These are phyloP conservation scores for Leptoxyphium fumago DNA, from an alignment of 2,329 filamentous ascomycete genomes.

Conservation along the genomic window DNA sequence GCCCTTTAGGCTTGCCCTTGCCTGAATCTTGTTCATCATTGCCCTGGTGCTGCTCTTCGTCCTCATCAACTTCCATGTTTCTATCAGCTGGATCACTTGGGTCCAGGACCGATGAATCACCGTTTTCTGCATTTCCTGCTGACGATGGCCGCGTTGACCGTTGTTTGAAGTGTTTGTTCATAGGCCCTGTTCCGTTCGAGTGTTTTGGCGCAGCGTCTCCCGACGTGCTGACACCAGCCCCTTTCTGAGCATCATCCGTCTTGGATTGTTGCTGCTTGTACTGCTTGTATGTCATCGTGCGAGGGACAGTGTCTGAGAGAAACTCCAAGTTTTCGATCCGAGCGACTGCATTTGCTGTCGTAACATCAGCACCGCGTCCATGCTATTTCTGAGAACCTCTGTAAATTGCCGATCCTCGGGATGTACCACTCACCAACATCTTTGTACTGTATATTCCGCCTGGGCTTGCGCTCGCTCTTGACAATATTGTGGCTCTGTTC, in stretches of 20 bases:
- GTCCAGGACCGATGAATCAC: neutral
- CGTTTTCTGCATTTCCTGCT: neutral
- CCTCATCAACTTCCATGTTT: neutral
- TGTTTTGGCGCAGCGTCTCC: neutral
- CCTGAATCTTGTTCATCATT: neutral
- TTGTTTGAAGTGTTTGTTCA: neutral
- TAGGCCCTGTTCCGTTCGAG: neutral
- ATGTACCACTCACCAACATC: slow-evolving; percentile 53
- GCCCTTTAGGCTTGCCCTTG: neutral
- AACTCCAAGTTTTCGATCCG: slow-evolving; percentile 93
- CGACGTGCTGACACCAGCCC: neutral
- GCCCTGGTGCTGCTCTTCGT: neutral
- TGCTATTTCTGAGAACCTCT: too few species aligned
- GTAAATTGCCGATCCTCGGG: too few species aligned
- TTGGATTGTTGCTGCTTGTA: slow-evolving; percentile 49
- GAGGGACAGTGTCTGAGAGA: slow-evolving; percentile 76
- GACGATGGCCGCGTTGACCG: neutral
- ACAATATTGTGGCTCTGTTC: slow-evolving; percentile 75
- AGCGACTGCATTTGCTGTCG: slow-evolving; percentile 62
- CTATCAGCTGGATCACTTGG: neutral
- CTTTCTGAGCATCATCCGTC: slow-evolving; percentile 6
- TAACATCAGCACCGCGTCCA: neutral
- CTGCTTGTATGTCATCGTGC: slow-evolving; percentile 66
- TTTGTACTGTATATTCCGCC: slow-evolving; percentile 89
- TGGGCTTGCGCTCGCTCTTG: slow-evolving; percentile 79